phyloP scores from a whole-genome alignment of 1,139 yeast species.

The Blastobotrys raffinosifermentans region DNA sequence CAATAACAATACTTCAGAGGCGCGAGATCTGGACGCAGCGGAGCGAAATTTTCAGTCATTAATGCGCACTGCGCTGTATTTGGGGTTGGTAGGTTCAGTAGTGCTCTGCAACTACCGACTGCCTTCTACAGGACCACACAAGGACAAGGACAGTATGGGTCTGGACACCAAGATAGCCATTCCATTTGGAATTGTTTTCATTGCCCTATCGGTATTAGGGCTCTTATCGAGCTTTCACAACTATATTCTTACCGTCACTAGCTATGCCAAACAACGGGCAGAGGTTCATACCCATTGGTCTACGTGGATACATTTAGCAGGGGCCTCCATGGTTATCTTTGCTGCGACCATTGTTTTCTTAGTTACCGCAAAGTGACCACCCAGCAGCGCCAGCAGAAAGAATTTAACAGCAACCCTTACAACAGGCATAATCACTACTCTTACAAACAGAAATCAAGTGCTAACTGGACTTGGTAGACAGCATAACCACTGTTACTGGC shows the following conservation, averaged over 20 bases:
- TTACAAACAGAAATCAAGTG: no score
- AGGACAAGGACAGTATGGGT: constrained; percentile 1
- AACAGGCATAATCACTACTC: no score
- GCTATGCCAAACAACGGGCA: constrained; percentile 22
- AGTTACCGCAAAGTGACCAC: constrained; percentile 2
- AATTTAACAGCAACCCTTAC: no score
- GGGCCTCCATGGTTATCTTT: constrained; percentile 19
- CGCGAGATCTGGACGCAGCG: constrained; percentile 32
- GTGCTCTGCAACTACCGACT: constrained; percentile 19
- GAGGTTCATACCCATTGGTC: constrained; percentile 19
- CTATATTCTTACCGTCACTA: constrained; percentile 20
- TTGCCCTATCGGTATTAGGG: constrained; percentile 18
- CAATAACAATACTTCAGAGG: constrained; percentile 31
- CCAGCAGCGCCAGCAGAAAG: no score
- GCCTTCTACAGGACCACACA: constrained; percentile 9
- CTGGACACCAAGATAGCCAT: constrained; percentile 8
- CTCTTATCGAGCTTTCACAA: constrained; percentile 18
- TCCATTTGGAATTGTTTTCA: constrained; percentile 22
- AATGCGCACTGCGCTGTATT: constrained; percentile 22
- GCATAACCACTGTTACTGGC: no score
- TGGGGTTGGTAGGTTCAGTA: constrained; percentile 29
- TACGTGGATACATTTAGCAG: constrained; percentile 14
- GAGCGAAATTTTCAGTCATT: constrained; percentile 33
- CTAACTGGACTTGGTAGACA: no score
- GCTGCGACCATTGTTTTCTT: constrained; percentile 21